Evolutionary conservation across 192 early-diverging fungal genomes (phyloP).

Genomic region (Jimgerdemannia lactiflua): DNA sequence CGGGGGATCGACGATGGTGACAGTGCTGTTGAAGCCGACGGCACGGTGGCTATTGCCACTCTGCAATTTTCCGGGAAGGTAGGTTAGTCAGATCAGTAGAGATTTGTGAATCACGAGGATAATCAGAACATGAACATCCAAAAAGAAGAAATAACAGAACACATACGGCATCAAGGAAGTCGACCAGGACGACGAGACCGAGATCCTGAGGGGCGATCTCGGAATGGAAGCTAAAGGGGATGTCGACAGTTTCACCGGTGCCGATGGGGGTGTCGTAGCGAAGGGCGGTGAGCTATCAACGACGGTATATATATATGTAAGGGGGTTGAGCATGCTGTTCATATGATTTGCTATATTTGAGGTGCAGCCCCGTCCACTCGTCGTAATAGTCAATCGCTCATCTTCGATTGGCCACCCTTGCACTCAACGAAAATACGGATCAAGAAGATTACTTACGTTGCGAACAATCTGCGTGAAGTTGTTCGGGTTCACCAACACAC

Average conservation of each 20-base stretch:
- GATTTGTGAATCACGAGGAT: too few relatives aligned
- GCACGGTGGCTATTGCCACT: slow-evolving; percentile 12
- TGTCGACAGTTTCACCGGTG: slow-evolving; percentile 25
- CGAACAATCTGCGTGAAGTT: slow-evolving; percentile 26
- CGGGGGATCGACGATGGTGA: slow-evolving; percentile 44
- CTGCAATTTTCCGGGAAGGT: neutral
- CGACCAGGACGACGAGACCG: slow-evolving; percentile 39
- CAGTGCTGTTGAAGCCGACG: slow-evolving; percentile 44
- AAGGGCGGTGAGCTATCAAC: slow-evolving; percentile 28
- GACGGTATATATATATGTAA: neutral
- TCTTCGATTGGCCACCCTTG: too few relatives aligned
- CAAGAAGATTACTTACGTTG: slow-evolving; percentile 29
- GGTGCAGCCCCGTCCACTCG: too few relatives aligned
- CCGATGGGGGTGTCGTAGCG: slow-evolving; percentile 30
- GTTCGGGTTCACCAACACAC: slow-evolving; percentile 23
- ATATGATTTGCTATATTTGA: neutral
- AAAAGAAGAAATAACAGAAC: neutral
- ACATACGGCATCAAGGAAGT: slow-evolving; percentile 40
- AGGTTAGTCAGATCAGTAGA: too few relatives aligned
- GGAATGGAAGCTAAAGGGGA: slow-evolving; percentile 44
- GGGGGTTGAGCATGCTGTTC: neutral
- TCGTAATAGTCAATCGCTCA: too few relatives aligned
- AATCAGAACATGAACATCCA: too few relatives aligned
- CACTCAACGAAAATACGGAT: neutral
- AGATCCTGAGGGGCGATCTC: slow-evolving; percentile 43